Base-by-base conservation (phyloP, 2,329 filamentous ascomycete genomes). In the Neonectria neomacrospora region DNA sequence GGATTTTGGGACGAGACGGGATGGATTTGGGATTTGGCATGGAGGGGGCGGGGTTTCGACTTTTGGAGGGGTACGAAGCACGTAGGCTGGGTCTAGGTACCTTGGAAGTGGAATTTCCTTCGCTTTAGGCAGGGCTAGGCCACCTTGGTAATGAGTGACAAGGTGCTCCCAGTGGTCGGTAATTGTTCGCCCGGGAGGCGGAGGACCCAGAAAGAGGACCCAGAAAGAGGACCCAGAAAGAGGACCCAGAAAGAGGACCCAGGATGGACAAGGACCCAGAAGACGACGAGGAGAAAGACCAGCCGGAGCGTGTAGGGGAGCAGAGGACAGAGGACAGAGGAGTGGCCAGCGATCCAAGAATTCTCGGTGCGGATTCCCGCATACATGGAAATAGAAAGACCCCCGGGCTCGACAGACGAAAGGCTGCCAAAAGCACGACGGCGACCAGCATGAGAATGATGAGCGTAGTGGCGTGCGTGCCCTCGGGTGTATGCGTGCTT, bases 391-490 rank as follows among this genome's bases (percentile, higher is more conserved):
- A 26, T 26, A 26, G 23, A 26, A n/a, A n/a, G 23, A 26, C 23
- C 34, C 34, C 14, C 8, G 34, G 14, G 16, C 6, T 37, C 16
- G 34, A 37, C 34, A n/a, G 23, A 16, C 14, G 34, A 14, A 37
- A 37, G 34, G 34, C 14, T 37, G 34, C 6, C 23, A 26, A 26
- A 26, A 26, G 3, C 23, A 26, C 23, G 23, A 6, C 30, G 30
- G 11, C n/a, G 9, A 20, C 37, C 8, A 20, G 37, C 37, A n/a
- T 11, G 18, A 41, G 37, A 41, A 41, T 41, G 44, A 64, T 69
- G 62, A 65, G 60, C 52, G 37, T 23, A 52, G 67, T 70, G 69
- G 67, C 69, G 67, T 67, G 63, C 60, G 58, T 67, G 65, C 60
- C 55, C 55, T 58, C 55, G 52, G 50, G 26, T 32, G 42, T 28